These are phyloP conservation scores for Rheum nobile DNA, from an alignment of 148 eudicot genomes.

Conservation along the genomic window DNA sequence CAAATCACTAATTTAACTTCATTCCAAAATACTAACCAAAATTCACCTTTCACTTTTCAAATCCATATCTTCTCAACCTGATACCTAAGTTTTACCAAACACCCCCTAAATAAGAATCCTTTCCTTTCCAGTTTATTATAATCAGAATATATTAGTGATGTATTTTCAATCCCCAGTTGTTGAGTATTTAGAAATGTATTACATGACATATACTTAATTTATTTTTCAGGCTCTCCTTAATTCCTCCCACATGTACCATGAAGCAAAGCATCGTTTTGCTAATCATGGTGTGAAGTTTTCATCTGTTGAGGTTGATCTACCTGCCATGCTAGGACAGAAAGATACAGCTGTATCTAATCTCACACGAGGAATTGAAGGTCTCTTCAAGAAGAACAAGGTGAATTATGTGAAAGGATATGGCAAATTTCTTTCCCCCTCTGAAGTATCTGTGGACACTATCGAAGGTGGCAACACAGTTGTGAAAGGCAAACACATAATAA, in stretches of 20 bases:
- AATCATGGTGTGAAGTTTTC: conserved; percentile 65
- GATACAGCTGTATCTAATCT: conserved; percentile 67
- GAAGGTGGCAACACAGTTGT: conserved; percentile 67
- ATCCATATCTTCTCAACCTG: no score
- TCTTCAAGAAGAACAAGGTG: conserved; percentile 93
- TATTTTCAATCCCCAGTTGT: neutral
- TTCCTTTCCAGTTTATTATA: neutral
- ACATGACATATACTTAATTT: neutral
- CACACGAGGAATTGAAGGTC: conserved; percentile 82
- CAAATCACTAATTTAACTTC: no score
- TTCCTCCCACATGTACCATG: conserved; percentile 94
- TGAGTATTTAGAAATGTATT: neutral
- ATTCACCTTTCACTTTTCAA: no score
- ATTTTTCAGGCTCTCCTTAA: conserved; percentile 69
- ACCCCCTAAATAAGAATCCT: no score
- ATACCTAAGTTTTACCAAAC: no score
- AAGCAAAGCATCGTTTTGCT: conserved; percentile 74
- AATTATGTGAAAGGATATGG: conserved; percentile 88
- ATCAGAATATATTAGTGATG: neutral
- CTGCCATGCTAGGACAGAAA: conserved; percentile 89
- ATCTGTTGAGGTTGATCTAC: conserved; percentile 70
- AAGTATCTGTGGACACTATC: conserved; percentile 66
- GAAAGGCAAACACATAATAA: conserved; percentile 73
- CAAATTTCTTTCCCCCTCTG: conserved; percentile 64
- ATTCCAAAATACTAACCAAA: neutral